phyloP scores from a whole-genome alignment of 2,329 filamentous ascomycete genomes.

The Aspergillus fumigatiaffinis region DNA sequence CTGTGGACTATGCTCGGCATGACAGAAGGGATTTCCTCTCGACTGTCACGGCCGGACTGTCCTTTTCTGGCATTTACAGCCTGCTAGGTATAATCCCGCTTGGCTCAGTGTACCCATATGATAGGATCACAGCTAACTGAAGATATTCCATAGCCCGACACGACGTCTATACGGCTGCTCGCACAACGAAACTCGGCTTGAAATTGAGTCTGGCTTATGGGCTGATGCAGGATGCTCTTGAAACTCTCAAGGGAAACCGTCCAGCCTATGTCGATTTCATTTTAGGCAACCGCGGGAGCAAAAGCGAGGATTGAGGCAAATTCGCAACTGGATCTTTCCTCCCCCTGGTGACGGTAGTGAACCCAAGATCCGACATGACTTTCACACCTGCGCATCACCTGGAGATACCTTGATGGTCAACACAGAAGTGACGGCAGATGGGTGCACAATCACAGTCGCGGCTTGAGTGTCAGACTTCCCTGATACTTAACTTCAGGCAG shows the following conservation, averaged over 20 bases:
- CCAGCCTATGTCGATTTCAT: slow-evolving; percentile 72
- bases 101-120: not conserved
- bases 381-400: not conserved
- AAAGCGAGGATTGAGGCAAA: slow-evolving; percentile 12
- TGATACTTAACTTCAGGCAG: not conserved
- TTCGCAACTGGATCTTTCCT: slow-evolving; percentile 8
- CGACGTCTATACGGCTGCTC: slow-evolving; percentile 68
- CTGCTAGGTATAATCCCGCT: slow-evolving; percentile 60
- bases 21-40: slow-evolving; percentile 70
- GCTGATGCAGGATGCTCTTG: slow-evolving; percentile 71
- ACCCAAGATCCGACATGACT: not conserved
- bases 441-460: not conserved
- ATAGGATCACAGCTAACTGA: slow-evolving; percentile 11
- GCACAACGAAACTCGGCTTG: slow-evolving; percentile 76
- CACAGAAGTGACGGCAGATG: not conserved
- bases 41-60: slow-evolving; percentile 76
- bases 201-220: slow-evolving; percentile 77
- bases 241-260: slow-evolving; percentile 64
- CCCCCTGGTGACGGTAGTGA: not conserved
- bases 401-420: not conserved
- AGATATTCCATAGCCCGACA: slow-evolving; percentile 61
- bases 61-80: slow-evolving; percentile 82
- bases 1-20: slow-evolving; percentile 64
- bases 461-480: not conserved
- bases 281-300: slow-evolving; percentile 42